These are phyloP conservation scores for Lobulomyces angularis DNA, from an alignment of 192 early-diverging fungal genomes.

Conservation along the genomic window DNA sequence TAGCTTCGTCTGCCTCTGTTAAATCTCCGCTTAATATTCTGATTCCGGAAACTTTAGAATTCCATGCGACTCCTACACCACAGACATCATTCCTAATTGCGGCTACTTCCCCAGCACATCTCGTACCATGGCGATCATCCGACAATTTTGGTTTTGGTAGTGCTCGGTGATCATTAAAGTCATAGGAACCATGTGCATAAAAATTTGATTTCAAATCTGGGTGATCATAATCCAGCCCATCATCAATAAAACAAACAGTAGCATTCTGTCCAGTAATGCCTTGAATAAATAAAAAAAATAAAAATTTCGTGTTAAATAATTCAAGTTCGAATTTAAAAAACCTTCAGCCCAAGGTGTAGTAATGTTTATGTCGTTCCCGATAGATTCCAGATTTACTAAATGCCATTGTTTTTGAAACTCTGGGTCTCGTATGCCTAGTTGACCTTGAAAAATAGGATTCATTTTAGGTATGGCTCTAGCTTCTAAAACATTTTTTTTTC, in stretches of 20 bases:
- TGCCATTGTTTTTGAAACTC: conserved; percentile 71
- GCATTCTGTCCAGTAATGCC: conserved; percentile 76
- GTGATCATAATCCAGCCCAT: conserved; percentile 79
- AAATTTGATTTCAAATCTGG: conserved; percentile 79
- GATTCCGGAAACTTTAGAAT: conserved; percentile 72
- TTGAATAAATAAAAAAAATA: conserved; percentile 8
- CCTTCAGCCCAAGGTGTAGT: conserved; percentile 82
- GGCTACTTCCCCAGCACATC: conserved; percentile 96
- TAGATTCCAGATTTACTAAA: conserved; percentile 46
- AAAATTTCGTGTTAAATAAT: background rate
- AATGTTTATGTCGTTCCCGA: conserved; percentile 83
- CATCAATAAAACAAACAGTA: conserved; percentile 86
- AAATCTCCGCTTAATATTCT: conserved; percentile 80
- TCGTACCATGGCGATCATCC: conserved; percentile 88
- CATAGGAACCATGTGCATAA: conserved; percentile 78
- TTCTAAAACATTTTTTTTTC: conserved; percentile 10
- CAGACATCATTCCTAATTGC: conserved; percentile 83
- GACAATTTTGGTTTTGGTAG: conserved; percentile 59
- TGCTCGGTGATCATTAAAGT: conserved; percentile 74
- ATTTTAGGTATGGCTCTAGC: conserved; percentile 18
- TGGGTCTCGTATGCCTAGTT: conserved; percentile 56
- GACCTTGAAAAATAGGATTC: conserved; percentile 12
- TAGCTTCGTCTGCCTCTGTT: conserved; percentile 88
- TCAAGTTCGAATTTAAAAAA: conserved; percentile 9
- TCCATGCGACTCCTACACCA: conserved; percentile 85